These are phyloP conservation scores for Penicillium roqueforti DNA, from an alignment of 495 filamentous ascomycete genomes.

Conservation along the genomic window DNA sequence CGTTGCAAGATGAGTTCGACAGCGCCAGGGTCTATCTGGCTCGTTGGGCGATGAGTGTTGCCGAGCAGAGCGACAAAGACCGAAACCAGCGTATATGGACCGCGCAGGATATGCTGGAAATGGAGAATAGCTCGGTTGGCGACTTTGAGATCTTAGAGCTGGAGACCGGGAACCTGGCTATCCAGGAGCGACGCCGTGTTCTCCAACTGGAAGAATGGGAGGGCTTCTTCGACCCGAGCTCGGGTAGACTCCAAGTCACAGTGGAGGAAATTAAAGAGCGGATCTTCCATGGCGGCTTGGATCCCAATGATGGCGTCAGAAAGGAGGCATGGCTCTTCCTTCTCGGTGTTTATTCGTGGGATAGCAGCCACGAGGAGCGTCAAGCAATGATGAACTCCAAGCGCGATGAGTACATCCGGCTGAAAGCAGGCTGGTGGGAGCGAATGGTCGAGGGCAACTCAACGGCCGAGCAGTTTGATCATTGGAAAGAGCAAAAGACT, in stretches of 20 bases:
- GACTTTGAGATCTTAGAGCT: conserved; percentile 92
- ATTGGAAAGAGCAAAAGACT: conserved; percentile 92
- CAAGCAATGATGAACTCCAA: conserved; percentile 76
- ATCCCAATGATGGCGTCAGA: conserved; percentile 82
- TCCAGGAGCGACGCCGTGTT: conserved; percentile 69
- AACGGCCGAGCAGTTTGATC: conserved; percentile 73
- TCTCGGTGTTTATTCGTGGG: conserved; percentile 86
- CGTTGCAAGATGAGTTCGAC: conserved; percentile 93
- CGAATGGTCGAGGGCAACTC: conserved; percentile 76
- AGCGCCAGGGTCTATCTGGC: conserved; percentile 91
- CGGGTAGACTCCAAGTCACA: conserved; percentile 71
- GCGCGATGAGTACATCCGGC: conserved; percentile 85
- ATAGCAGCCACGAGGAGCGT: conserved; percentile 76
- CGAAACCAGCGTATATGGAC: conserved; percentile 84
- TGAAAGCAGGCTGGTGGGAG: conserved; percentile 97
- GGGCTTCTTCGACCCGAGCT: conserved; percentile 68
- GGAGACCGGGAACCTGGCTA: conserved; percentile 63
- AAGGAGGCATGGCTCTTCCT: conserved; percentile 98
- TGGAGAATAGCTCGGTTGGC: conserved; percentile 89
- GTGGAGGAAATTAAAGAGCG: conserved; percentile 91
- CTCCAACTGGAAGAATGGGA: conserved; percentile 86
- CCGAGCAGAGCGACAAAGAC: conserved; percentile 90
- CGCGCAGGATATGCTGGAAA: conserved; percentile 83
- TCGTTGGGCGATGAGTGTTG: conserved; percentile 97
- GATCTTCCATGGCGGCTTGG: conserved; percentile 90